These are phyloP conservation scores for Penicillium atrosanguineum DNA, from an alignment of 495 filamentous ascomycete species.

Conservation along the genomic window DNA sequence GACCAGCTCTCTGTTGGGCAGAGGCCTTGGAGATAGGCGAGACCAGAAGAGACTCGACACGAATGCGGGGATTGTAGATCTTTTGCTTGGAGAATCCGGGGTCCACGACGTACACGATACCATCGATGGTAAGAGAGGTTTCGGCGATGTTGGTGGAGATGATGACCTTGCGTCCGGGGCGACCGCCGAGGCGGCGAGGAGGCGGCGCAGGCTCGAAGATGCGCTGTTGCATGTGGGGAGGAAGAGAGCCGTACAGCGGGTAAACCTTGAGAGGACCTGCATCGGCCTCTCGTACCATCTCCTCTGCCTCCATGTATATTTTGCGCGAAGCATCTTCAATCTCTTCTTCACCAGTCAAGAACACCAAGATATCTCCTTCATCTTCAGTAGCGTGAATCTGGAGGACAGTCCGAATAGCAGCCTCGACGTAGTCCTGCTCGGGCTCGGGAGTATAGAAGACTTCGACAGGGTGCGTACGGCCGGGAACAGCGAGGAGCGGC, in stretches of 20 bases:
- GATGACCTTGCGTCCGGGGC: constrained; percentile 91
- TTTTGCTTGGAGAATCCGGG: constrained; percentile 99
- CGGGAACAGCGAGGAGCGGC: constrained; percentile 89
- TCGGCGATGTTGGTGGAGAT: constrained; percentile 98
- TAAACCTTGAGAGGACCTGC: constrained; percentile 88
- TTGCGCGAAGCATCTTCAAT: constrained; percentile 96
- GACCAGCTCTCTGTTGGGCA: constrained; percentile 96
- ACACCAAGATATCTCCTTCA: constrained; percentile 93
- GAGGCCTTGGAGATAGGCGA: constrained; percentile 97
- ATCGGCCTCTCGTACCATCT: constrained; percentile 85
- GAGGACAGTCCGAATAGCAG: constrained; percentile 87
- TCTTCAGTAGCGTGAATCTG: constrained; percentile 93
- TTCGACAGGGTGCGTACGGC: constrained; percentile 93
- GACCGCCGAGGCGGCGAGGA: constrained; percentile 67
- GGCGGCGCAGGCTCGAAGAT: constrained; percentile 90
- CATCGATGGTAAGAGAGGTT: constrained; percentile 95
- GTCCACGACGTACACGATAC: constrained; percentile 98
- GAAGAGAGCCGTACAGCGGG: constrained; percentile 90
- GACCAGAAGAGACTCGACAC: constrained; percentile 93
- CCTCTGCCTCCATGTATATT: constrained; percentile 84
- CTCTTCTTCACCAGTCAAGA: constrained; percentile 97
- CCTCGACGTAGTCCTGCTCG: constrained; percentile 95
- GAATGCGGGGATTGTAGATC: constrained; percentile 95
- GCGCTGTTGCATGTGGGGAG: constrained; percentile 86
- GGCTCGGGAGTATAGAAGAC: constrained; percentile 98